Evolutionary conservation across 495 filamentous ascomycete genomes (phyloP), one percentile per base, ranked within the genome.

Genomic region (Parachaetomium inaequale): DNA sequence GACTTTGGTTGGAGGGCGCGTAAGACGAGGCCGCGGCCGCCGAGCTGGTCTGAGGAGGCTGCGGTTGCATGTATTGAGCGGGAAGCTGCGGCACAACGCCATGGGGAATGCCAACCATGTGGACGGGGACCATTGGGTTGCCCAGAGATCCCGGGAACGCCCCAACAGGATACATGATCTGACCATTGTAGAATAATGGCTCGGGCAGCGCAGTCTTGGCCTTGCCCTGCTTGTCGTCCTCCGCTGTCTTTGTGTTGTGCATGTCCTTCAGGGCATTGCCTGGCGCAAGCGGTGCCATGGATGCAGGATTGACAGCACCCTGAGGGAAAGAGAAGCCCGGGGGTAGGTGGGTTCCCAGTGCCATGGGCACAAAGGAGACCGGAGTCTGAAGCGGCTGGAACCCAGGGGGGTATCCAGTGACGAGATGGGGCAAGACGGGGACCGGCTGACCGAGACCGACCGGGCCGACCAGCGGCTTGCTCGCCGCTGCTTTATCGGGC

Each of bases 131-230:
- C 54, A 65, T 62, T 14, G 46, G 58, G 19, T 56, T 66, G 8
- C 59, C 63, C 58, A 71, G 34, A 6, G 55, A 14, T 2, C 58
- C 46, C 11, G 66, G 61, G 40, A 70, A 68, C 25, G 66, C 46
- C 7, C 63, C 42, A n/a, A 76, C 46, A 1, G 80, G 80, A 42
- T 76, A 79, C n/a, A 82, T 67, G 43, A 78, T 58, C 31, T 82
- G 77, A 46, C 79, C 79, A 58, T 82, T 82, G 69, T 72, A 71
- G 49, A 75, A 73, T 60, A 78, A 80, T 74, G 45, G 70, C 76
- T 82, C 80, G 29, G 78, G 76, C 54, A 78, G 69, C 2, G 76
- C 70, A 32, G 79, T 67, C 65, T 76, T 79, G 40, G 78, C 70
- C 32, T 74, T 70, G 34, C 68, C 70, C 12, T 72, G 63, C 58